phyloP scores from a whole-genome alignment of 108 stramenopile genomes.

The Phaeodactylum tricornutum region DNA sequence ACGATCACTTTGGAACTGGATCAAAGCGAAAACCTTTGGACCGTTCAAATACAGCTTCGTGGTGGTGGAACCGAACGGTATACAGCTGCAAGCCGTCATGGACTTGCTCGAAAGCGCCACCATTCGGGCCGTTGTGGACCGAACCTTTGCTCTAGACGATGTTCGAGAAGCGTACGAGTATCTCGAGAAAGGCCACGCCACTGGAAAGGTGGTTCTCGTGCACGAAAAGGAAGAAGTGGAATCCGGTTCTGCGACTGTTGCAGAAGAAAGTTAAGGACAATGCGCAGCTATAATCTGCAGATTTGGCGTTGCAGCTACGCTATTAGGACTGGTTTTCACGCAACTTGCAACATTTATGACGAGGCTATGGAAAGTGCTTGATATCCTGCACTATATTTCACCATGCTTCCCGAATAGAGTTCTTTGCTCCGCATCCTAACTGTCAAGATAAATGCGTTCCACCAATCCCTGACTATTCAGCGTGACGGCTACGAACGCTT shows the following conservation, averaged over 20 bases:
- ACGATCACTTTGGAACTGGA: slow-evolving; percentile 2
- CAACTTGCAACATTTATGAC: too few relatives aligned
- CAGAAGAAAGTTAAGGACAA: too few relatives aligned
- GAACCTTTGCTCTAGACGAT: slow-evolving; percentile 11
- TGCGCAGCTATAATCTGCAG: too few relatives aligned
- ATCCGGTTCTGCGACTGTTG: too few relatives aligned
- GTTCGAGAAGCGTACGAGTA: slow-evolving; percentile 7
- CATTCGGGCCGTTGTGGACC: slow-evolving; percentile 17
- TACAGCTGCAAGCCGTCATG: slow-evolving; percentile 10
- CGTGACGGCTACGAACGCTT: background rate
- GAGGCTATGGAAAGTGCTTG: too few relatives aligned
- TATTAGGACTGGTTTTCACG: too few relatives aligned
- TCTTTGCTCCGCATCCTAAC: too few relatives aligned
- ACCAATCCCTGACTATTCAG: background rate
- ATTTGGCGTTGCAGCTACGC: too few relatives aligned
- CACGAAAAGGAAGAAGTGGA: too few relatives aligned
- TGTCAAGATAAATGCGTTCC: slow-evolving; percentile 4
- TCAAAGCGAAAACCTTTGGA: slow-evolving; percentile 8
- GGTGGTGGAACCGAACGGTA: slow-evolving; percentile 15
- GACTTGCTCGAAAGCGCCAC: slow-evolving; percentile 13
- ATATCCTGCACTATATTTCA: too few relatives aligned
- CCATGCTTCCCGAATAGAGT: too few relatives aligned
- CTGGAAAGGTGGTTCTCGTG: slow-evolving; percentile 24
- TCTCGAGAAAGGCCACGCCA: slow-evolving; percentile 19
- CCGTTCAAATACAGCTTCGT: slow-evolving; percentile 13